These are phyloP conservation scores for Skeletonema marinoi DNA, from an alignment of 108 stramenopile species.

Conservation along the genomic window DNA sequence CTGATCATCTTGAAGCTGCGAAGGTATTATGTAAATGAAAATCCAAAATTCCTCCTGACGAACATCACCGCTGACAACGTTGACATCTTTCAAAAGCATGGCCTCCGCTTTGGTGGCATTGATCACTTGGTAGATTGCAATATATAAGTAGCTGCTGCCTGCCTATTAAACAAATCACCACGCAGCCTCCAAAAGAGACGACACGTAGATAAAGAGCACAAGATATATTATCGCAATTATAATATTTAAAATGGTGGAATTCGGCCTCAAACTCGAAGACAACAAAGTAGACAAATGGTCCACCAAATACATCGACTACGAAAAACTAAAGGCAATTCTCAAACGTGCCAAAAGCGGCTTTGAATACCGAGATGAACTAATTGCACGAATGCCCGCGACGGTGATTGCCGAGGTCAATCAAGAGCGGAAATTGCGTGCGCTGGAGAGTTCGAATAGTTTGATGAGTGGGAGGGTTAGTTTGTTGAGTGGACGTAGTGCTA, in stretches of 20 bases:
- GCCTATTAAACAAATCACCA: no score
- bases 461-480: not conserved
- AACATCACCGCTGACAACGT: no score
- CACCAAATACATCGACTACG: constrained; percentile 79
- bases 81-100: no score
- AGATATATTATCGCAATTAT: no score
- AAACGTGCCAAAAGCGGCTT: constrained; percentile 42
- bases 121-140: no score
- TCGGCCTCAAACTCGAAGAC: constrained; percentile 88
- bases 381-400: constrained; percentile 35
- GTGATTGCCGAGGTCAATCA: constrained; percentile 42
- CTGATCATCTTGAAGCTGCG: no score
- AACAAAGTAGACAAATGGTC: constrained; percentile 86
- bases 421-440: not conserved
- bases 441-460: not conserved
- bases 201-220: no score
- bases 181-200: no score
- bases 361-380: constrained; percentile 49
- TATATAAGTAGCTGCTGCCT: no score
- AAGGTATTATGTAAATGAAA: no score
- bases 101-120: no score
- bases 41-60: no score
- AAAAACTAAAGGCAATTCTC: constrained; percentile 41
- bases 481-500: not conserved
- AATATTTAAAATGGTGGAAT: constrained; percentile 66